A percentile compares a stretch with the other conserved stretches of the same genome.
Evolutionary conservation across 352 stramenopile genomes (phyloP).

Genomic region (Thalassiosira mediterranea): DNA sequence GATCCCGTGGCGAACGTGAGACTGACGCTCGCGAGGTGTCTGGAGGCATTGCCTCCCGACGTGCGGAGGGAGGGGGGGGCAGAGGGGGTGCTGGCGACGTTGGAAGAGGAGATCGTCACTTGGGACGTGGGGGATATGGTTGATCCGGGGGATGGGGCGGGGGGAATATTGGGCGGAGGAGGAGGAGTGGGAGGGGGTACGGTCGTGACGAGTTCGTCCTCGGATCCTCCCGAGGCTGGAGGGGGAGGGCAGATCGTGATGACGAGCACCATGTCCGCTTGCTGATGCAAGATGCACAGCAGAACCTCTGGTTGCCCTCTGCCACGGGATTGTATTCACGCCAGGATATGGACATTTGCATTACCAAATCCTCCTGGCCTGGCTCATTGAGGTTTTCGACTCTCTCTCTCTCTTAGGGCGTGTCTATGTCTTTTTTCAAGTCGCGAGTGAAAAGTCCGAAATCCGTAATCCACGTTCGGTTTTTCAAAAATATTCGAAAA

Average conservation of each 20-base stretch:
- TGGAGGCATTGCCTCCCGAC: constrained; percentile 69
- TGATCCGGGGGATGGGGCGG: constrained; percentile 11
- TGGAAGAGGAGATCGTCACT: constrained; percentile 78
- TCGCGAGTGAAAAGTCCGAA: no score
- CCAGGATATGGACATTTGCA: no score
- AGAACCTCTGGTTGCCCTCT: no score
- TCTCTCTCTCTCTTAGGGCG: no score
- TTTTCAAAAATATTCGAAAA: no score
- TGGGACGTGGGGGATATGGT: constrained; percentile 63
- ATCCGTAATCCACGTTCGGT: no score
- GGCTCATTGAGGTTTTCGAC: no score
- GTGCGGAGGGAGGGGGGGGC: constrained; percentile 53
- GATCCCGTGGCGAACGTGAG: constrained; percentile 78
- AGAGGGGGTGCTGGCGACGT: constrained; percentile 55
- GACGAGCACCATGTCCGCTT: constrained; percentile 33
- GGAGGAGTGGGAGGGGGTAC: neutral
- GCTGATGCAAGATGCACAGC: no score
- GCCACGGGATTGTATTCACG: no score
- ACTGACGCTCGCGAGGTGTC: constrained; percentile 67
- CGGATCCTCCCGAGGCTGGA: constrained; percentile 21
- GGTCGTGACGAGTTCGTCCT: constrained; percentile 1
- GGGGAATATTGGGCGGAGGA: neutral
- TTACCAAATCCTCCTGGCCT: no score
- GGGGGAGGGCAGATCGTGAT: constrained; percentile 9
- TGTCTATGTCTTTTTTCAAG: no score